Conservation (phyloP, 495 filamentous ascomycete species). For the Entonaema liquescens region DNA sequence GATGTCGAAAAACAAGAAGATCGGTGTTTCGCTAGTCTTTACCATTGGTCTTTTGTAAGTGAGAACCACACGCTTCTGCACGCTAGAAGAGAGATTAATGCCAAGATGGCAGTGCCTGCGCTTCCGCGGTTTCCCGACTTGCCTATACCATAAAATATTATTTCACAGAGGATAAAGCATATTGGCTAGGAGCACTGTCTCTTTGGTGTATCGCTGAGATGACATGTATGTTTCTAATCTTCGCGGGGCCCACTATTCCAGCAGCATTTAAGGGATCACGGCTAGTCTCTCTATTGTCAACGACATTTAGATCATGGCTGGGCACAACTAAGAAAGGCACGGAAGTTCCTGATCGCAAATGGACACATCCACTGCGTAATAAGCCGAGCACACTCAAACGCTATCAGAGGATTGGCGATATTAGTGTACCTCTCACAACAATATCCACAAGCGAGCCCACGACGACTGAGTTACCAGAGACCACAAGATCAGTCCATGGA, state of each 20-base stretch:
- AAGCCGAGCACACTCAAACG: background rate
- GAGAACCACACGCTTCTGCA: no score
- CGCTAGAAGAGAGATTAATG: background rate
- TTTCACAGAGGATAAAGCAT: background rate
- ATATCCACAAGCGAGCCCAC: background rate
- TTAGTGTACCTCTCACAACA: background rate
- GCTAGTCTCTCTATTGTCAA: background rate
- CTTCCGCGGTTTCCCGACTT: slow-evolving; percentile 1
- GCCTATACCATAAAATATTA: background rate
- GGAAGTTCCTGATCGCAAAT: background rate
- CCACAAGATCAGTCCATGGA: background rate
- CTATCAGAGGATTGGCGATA: background rate
- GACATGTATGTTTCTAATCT: slow-evolving; percentile 20
- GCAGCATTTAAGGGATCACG: slow-evolving; percentile 30
- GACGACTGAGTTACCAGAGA: background rate
- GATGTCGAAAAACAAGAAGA: slow-evolving; percentile 56
- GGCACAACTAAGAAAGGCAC: background rate
- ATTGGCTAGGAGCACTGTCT: background rate
- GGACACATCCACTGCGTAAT: background rate
- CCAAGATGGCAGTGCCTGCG: background rate
- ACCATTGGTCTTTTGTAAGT: slow-evolving; percentile 62
- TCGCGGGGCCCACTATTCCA: slow-evolving; percentile 31
- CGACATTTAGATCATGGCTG: background rate
- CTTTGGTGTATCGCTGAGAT: slow-evolving; percentile 20
- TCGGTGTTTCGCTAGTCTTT: slow-evolving; percentile 62